Conservation (phyloP, 495 filamentous ascomycete species). For the Pseudomonodictys pantanalensis region DNA sequence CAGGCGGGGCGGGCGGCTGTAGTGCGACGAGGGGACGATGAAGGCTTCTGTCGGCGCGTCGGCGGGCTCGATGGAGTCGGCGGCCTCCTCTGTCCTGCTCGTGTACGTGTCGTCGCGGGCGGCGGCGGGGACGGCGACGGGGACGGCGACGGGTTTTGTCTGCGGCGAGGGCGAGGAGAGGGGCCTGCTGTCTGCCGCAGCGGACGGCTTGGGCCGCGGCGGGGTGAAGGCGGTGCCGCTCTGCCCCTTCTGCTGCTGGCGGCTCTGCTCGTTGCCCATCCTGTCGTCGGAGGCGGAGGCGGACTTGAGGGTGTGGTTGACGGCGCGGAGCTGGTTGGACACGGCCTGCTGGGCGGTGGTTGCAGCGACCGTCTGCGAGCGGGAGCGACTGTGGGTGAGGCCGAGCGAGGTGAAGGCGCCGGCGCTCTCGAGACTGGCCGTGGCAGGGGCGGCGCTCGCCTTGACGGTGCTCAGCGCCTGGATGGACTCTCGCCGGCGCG, state of each 20-base stretch:
- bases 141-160: constrained; percentile 29
- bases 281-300: constrained; percentile 2
- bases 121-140: constrained; percentile 4
- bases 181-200: not conserved
- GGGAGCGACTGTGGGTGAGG: constrained; percentile 9
- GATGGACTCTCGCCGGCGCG: constrained; percentile 37
- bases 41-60: constrained; percentile 31
- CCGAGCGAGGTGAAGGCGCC: constrained; percentile 25
- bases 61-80: constrained; percentile 28
- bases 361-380: constrained; percentile 30
- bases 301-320: constrained; percentile 1
- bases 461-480: constrained; percentile 36
- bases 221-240: not conserved
- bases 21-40: constrained; percentile 43
- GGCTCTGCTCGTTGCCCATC: constrained; percentile 33
- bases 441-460: constrained; percentile 37
- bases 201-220: constrained; percentile 1
- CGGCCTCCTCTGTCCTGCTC: not conserved
- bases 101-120: constrained; percentile 4
- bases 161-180: constrained; percentile 14
- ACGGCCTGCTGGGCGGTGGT: constrained; percentile 10
- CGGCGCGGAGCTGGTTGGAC: no score
- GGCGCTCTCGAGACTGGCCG: constrained; percentile 35
- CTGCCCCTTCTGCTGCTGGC: constrained; percentile 1
- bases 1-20: constrained; percentile 77